phyloP scores from a whole-genome alignment of 140 eudicot genomes.

The Cichorium intybus region DNA sequence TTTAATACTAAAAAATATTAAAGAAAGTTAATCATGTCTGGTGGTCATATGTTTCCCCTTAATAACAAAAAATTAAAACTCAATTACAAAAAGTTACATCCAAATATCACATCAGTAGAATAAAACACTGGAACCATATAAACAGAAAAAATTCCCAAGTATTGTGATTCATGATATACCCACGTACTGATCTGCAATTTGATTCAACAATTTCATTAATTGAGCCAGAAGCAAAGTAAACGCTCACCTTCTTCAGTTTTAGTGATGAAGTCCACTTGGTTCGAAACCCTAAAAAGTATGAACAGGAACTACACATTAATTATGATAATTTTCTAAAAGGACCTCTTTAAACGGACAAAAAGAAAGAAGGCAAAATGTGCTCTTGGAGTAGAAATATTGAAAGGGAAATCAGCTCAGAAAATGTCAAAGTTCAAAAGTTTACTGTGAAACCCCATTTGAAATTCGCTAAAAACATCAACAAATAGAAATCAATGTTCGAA shows the following conservation, averaged over 20 bases:
- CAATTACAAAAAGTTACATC: neutral
- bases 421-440: neutral
- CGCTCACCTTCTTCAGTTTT: conserved; percentile 26
- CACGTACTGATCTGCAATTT: neutral
- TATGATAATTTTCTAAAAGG: neutral
- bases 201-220: neutral
- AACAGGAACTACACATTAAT: conserved; percentile 23
- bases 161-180: too few relatives aligned
- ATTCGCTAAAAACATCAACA: neutral
- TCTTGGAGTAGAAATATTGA: conserved; percentile 2
- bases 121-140: too few relatives aligned
- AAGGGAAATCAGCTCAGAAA: neutral
- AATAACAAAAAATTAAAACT: conserved; percentile 8
- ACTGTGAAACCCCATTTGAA: conserved; percentile 7
- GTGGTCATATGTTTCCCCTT: conserved; percentile 14
- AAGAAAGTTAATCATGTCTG: conserved; percentile 15
- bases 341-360: conserved; percentile 11
- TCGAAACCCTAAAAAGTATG: conserved; percentile 25
- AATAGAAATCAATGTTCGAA: neutral
- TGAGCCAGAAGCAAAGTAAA: conserved; percentile 4
- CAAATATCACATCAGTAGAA: neutral
- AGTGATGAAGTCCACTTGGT: conserved; percentile 23
- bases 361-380: conserved; percentile 7
- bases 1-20: neutral
- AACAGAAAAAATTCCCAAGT: too few relatives aligned